A percentile compares a stretch with the other conserved stretches of the same genome.
phyloP scores from a whole-genome alignment of 1,139 yeast genomes.

The Debaryomyces nepalensis region DNA sequence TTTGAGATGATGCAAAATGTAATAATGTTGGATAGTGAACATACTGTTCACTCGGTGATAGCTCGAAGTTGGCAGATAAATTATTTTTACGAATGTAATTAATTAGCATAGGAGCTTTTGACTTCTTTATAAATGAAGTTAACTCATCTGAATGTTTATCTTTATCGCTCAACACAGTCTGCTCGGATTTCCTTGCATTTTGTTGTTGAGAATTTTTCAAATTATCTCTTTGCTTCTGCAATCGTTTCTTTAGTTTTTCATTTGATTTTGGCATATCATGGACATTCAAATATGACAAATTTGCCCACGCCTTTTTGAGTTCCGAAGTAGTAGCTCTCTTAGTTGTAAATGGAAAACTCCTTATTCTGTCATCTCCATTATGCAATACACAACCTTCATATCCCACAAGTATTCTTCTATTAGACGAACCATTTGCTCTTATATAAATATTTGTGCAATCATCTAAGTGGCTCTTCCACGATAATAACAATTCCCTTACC shows the following conservation, averaged over 20 bases:
- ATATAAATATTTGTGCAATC: conserved; percentile 75
- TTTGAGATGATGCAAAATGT: conserved; percentile 77
- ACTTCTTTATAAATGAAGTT: conserved; percentile 62
- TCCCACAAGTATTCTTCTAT: conserved; percentile 67
- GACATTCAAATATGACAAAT: conserved; percentile 63
- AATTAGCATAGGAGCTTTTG: conserved; percentile 76
- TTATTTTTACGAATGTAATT: conserved; percentile 64
- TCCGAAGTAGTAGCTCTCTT: conserved; percentile 85
- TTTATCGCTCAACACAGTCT: conserved; percentile 29
- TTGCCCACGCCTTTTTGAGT: conserved; percentile 82
- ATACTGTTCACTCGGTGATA: conserved; percentile 61
- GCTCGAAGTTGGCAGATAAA: conserved; percentile 51
- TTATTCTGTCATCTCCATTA: conserved; percentile 60
- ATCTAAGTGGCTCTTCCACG: conserved; percentile 65
- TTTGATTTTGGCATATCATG: conserved; percentile 59
- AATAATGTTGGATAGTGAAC: conserved; percentile 70
- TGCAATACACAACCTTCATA: conserved; percentile 59
- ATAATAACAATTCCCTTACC: conserved; percentile 63
- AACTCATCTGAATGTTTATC: conserved; percentile 64
- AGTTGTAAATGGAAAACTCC: conserved; percentile 85
- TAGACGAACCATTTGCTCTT: conserved; percentile 79
- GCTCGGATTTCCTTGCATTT: conserved; percentile 28
- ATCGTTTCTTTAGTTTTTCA: conserved; percentile 29
- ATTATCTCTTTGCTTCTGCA: conserved; percentile 29
- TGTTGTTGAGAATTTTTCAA: conserved; percentile 21